These are phyloP conservation scores for Cerioporus squamosus DNA, from an alignment of 1,284 basidiomycete genomes.

Conservation along the genomic window DNA sequence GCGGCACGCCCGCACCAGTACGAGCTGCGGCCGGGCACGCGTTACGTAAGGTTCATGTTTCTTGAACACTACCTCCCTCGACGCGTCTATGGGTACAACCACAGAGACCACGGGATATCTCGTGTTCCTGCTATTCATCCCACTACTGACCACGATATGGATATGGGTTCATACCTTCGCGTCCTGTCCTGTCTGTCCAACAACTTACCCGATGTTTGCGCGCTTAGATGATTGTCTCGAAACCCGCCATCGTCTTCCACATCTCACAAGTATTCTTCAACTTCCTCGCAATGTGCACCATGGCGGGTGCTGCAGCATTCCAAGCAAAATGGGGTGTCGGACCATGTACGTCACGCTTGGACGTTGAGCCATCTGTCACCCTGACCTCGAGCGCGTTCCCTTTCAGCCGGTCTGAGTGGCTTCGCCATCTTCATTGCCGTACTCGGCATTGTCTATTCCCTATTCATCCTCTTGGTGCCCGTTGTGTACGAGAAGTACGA, in stretches of 20 bases:
- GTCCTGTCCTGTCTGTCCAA: background rate
- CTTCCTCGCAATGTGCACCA: slow-evolving; percentile 88
- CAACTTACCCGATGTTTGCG: slow-evolving; percentile 27
- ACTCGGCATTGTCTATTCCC: slow-evolving; percentile 69
- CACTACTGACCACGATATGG: slow-evolving; percentile 63
- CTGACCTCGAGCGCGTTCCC: slow-evolving; percentile 9
- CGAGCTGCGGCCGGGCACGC: slow-evolving; percentile 5
- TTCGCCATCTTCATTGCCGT: slow-evolving; percentile 85
- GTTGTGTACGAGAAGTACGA: slow-evolving; percentile 88
- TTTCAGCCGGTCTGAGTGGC: slow-evolving; percentile 78
- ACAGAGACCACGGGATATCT: slow-evolving; percentile 52
- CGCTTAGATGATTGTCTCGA: slow-evolving; percentile 80
- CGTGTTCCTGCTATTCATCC: slow-evolving; percentile 65
- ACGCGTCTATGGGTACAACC: slow-evolving; percentile 34
- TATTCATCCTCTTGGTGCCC: slow-evolving; percentile 77
- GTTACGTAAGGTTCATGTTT: slow-evolving; percentile 60
- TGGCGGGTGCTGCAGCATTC: slow-evolving; percentile 84
- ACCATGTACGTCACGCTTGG: slow-evolving; percentile 66
- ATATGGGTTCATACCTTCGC: slow-evolving; percentile 55
- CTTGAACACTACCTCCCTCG: slow-evolving; percentile 28
- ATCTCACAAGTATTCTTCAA: slow-evolving; percentile 84
- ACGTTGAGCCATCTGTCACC: background rate
- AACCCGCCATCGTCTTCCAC: slow-evolving; percentile 77
- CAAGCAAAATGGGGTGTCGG: slow-evolving; percentile 83
- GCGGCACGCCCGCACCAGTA: background rate